phyloP scores from a whole-genome alignment of 139 green algal species.

The Raphidocelis subcapitata region DNA sequence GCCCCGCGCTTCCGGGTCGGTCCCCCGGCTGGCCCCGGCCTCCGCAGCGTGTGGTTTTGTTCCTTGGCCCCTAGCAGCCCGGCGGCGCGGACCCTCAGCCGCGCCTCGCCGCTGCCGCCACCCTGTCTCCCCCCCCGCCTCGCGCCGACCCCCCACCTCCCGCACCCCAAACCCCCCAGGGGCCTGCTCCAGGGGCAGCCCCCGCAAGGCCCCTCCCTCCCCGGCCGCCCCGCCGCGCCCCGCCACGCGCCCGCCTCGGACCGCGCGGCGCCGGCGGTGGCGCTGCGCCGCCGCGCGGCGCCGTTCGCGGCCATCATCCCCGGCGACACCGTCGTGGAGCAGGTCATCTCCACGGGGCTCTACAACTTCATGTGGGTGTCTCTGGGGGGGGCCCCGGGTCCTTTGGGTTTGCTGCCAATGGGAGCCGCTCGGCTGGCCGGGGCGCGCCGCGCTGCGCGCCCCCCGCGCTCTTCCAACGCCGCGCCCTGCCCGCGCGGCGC shows the following conservation, averaged over 20 bases:
- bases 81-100: too few relatives aligned
- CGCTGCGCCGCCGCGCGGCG: slow-evolving; percentile 26
- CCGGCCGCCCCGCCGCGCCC: background rate
- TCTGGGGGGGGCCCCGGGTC: background rate
- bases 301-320: slow-evolving; percentile 93
- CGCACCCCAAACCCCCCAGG: background rate
- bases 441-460: background rate
- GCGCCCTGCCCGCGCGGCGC: too few relatives aligned
- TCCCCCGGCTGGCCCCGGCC: too few relatives aligned
- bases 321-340: slow-evolving; percentile 86
- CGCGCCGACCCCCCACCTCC: too few relatives aligned
- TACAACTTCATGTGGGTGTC: slow-evolving; percentile 67
- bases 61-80: too few relatives aligned
- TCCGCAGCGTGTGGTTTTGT: too few relatives aligned
- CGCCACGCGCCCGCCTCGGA: background rate
- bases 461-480: too few relatives aligned
- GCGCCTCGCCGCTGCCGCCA: too few relatives aligned
- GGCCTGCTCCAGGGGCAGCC: background rate
- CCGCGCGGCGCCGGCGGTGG: slow-evolving; percentile 19
- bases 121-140: too few relatives aligned
- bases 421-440: background rate
- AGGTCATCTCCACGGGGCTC: slow-evolving; percentile 85
- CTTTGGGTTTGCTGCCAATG: background rate
- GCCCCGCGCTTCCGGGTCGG: too few relatives aligned
- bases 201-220: background rate